Evolutionary conservation across 345 rosid species (phyloP), one percentile per base, ranked within the genome.

Genomic region (Gossypium bickii): DNA sequence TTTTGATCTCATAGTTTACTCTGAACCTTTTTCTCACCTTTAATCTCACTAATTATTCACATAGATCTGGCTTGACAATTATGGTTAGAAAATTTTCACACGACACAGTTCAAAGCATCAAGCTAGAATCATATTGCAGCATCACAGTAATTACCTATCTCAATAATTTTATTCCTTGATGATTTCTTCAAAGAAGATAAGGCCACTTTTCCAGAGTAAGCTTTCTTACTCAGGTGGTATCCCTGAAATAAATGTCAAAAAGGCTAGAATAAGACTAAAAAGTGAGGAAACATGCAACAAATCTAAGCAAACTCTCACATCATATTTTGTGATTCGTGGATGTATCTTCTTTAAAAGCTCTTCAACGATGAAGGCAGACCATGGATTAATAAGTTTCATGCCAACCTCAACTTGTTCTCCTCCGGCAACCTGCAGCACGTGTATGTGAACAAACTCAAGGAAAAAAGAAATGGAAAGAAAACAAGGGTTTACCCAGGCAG

Each of bases 141-240:
- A 27, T 27, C 45, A 63, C 74, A 73, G 75, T 62, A 76, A 45
- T 79, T 72, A 95, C 99, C 99, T 79, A 93, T 86, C 65, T 91
- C 97, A 73, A 93, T 76, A 56, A 87, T 75, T 85, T 91, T 91
- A 75, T 91, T 95, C 86, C 92, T 89, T 45, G 95, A 88, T 44
- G 84, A 80, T 53, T 89, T 88, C 64, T 83, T 84, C 72, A 89
- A 73, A 76, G 91, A 77, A 74, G 89, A 82, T 64, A 90, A 77
- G 71, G 83, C 80, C 70, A 88, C 87, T 79, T 91, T 89, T 71
- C 92, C 92, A 1, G 97, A 74, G 82, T 89, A 90, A 61, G 78
- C 85, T 84, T 90, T 94, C 49, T 82, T 81, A 78, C 84, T 84
- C 58, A 68, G 73, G 81, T 85, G 80, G 85, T 86, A 94, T 44